Percentiles rank a stretch among this genome's conserved stretches.
These are phyloP conservation scores for Corylus heterophylla DNA, from an alignment of 306 rosid species.

Conservation along the genomic window DNA sequence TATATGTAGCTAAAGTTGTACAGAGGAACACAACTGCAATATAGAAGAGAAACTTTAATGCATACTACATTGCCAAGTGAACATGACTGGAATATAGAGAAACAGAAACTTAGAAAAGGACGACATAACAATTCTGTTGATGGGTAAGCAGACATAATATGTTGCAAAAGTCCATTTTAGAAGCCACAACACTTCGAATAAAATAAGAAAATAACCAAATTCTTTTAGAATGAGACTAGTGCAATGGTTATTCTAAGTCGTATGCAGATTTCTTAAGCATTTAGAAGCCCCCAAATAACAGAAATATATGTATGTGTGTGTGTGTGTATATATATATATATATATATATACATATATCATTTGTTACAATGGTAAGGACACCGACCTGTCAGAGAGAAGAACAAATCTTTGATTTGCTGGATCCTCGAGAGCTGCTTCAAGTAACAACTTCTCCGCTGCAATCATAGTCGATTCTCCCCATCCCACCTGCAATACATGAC, in stretches of 20 bases:
- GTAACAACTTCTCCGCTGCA: conserved; percentile 48
- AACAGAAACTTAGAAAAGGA: not conserved
- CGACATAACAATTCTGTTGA: not conserved
- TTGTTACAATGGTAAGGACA: conserved; percentile 4
- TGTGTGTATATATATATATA: too few relatives aligned
- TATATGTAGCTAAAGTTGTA: conserved; percentile 87
- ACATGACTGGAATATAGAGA: conserved; percentile 49
- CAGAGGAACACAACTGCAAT: conserved; percentile 91
- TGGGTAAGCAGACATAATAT: not conserved
- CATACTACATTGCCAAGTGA: conserved; percentile 6
- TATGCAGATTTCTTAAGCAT: not conserved
- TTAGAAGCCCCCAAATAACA: not conserved
- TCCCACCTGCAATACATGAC: conserved; percentile 36
- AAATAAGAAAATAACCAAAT: not conserved
- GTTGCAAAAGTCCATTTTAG: not conserved
- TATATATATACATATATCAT: too few relatives aligned
- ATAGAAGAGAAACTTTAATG: conserved; percentile 31
- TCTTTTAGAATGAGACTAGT: not conserved
- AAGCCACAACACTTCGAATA: not conserved
- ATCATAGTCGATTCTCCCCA: conserved; percentile 72
- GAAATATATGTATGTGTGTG: not conserved
- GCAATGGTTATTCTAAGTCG: not conserved
- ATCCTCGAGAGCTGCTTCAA: conserved; percentile 72
- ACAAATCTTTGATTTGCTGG: conserved; percentile 94
- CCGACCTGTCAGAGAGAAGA: conserved; percentile 91